Conservation (phyloP, 441 rosid species). For the Croton setiger region DNA sequence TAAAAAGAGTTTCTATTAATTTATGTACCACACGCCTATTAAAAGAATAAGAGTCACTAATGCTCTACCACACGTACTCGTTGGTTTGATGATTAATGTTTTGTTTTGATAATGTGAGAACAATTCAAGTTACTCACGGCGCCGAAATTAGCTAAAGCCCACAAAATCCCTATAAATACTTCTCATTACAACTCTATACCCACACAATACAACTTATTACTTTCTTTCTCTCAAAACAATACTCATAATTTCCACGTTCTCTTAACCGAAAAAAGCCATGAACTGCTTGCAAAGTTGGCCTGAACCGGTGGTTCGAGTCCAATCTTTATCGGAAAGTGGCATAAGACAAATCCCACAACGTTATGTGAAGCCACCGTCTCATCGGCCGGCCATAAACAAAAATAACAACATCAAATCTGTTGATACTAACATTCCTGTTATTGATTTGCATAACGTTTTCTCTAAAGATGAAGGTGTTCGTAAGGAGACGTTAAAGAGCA, state of each 20-base stretch:
- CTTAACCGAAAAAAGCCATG: not conserved
- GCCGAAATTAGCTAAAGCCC: slow-evolving; percentile 21
- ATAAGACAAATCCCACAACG: slow-evolving; percentile 49
- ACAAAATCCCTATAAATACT: slow-evolving; percentile 17
- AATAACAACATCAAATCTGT: not conserved
- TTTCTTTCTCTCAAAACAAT: not conserved
- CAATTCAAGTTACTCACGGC: slow-evolving; percentile 38
- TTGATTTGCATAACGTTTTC: slow-evolving; percentile 50
- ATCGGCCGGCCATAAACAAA: slow-evolving; percentile 36
- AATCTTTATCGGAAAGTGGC: slow-evolving; percentile 62
- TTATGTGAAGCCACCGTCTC: slow-evolving; percentile 56
- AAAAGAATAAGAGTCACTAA: too few species aligned
- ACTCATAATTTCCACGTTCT: slow-evolving; percentile 14
- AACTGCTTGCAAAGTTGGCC: slow-evolving; percentile 52
- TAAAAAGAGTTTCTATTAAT: too few species aligned
- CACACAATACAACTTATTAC: not conserved
- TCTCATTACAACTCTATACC: not conserved
- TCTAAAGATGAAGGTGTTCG: slow-evolving; percentile 22
- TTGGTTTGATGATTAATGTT: not conserved
- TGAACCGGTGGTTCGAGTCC: slow-evolving; percentile 78
- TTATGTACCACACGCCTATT: too few species aligned
- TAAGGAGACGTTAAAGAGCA: slow-evolving; percentile 17
- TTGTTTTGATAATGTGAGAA: not conserved
- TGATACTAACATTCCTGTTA: slow-evolving; percentile 55
- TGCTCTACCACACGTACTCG: too few species aligned